Conservation (phyloP, 1,139 yeast species). For the Scheffersomyces quercinus region DNA sequence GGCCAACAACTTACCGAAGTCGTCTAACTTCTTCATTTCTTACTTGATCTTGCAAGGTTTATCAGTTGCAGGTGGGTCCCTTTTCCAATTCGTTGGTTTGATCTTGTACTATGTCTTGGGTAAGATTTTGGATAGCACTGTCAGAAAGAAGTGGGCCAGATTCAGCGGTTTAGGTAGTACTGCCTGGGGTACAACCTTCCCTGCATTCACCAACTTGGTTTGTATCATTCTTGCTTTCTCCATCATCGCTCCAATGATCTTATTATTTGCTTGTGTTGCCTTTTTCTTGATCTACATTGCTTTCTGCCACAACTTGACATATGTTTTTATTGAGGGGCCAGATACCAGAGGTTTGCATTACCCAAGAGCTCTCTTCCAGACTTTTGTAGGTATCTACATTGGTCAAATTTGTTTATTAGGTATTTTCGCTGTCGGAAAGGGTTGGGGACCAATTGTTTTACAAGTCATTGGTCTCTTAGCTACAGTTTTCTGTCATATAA, state of each 20-base stretch:
- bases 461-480: conserved; percentile 64
- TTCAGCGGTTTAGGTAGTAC: conserved; percentile 61
- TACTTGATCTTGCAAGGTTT: conserved; percentile 81
- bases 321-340: conserved; percentile 58
- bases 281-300: conserved; percentile 77
- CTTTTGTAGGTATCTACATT: conserved; percentile 82
- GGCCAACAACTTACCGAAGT: conserved; percentile 77
- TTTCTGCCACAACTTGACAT: conserved; percentile 74
- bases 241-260: conserved; percentile 72
- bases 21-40: conserved; percentile 82
- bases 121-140: conserved; percentile 69
- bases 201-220: conserved; percentile 78
- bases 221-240: conserved; percentile 80
- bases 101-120: conserved; percentile 73
- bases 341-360: conserved; percentile 85
- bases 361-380: conserved; percentile 85
- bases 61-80: conserved; percentile 73
- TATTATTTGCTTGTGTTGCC: conserved; percentile 69
- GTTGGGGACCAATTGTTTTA: conserved; percentile 90
- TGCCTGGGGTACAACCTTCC: conserved; percentile 89
- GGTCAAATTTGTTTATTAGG: conserved; percentile 87
- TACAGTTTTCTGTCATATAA: conserved; percentile 67
- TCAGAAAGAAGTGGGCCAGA: conserved; percentile 83
- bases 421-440: conserved; percentile 83
- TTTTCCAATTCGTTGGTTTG: conserved; percentile 76